A percentile compares a stretch with the other conserved stretches of the same genome.
phyloP scores from a whole-genome alignment of 768 basidiomycete species.

The Phaffia australis region DNA sequence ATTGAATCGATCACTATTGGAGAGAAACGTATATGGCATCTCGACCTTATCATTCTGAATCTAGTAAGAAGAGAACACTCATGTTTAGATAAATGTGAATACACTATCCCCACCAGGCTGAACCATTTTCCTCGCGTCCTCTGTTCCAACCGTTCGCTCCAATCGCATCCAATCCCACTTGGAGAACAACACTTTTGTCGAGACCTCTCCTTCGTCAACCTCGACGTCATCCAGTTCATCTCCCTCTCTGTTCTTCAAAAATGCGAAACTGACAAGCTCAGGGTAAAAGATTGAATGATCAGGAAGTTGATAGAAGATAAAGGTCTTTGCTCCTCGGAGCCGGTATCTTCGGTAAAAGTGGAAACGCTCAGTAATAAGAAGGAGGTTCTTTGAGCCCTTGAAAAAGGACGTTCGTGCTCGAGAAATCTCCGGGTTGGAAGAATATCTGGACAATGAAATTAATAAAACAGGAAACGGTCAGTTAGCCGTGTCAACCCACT shows the following conservation, averaged over 20 bases:
- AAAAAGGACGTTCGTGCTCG: slow-evolving; percentile 89
- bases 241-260: slow-evolving; percentile 40
- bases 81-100: slow-evolving; percentile 38
- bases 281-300: slow-evolving; percentile 85
- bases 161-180: slow-evolving; percentile 80
- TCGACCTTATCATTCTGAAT: neutral
- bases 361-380: slow-evolving; percentile 92
- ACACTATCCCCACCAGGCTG: slow-evolving; percentile 35
- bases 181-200: slow-evolving; percentile 65
- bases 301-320: slow-evolving; percentile 87
- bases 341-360: slow-evolving; percentile 95
- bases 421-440: slow-evolving; percentile 84
- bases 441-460: slow-evolving; percentile 51
- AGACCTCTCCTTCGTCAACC: slow-evolving; percentile 79
- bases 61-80: neutral
- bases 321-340: slow-evolving; percentile 79
- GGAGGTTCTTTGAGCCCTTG: slow-evolving; percentile 68
- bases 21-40: no score
- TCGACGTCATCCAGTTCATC: slow-evolving; percentile 43
- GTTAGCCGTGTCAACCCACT: neutral
- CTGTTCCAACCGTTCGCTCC: slow-evolving; percentile 66
- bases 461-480: slow-evolving; percentile 1
- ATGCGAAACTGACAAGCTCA: slow-evolving; percentile 79
- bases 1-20: no score
- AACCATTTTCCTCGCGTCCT: slow-evolving; percentile 40